Evolutionary conservation across 2,329 filamentous ascomycete species (phyloP), one percentile per base, ranked within the genome.

Genomic region (Endothia cerciana): DNA sequence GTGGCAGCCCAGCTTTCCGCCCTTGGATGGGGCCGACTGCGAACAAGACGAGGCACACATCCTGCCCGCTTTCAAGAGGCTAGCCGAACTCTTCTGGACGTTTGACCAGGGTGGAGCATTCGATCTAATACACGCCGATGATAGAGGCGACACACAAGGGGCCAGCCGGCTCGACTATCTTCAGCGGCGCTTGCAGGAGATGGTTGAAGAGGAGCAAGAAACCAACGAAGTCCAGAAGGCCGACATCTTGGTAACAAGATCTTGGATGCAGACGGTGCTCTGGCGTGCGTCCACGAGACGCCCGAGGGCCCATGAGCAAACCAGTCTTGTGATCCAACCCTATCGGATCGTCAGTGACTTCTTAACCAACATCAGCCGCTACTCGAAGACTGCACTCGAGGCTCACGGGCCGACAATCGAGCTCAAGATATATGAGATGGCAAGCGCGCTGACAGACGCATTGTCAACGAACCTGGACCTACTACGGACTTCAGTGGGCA

Each of bases 61-160:
- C 2, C 71, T 85, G 1, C 82, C 82, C 0, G 81, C 81, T 1
- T 85, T 85, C 62, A 74, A 80, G 17, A 82, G 83, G 65, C 74
- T 84, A 1, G 79, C 83, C 8, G 78, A 80, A 59, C 74, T 84
- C 0, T 84, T 84, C 66, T 82, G 81, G 75, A 77, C 80, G 1
- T 83, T 85, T 57, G 82, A 84, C 53, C 78, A 82, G 57, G 82
- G 81, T 0, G 78, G 80, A 0, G 80, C 81, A 51, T 83, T 84
- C 41, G 79, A 83, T 57, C 75, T 83, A 2, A 74, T 84, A 3
- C 76, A 78, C 41, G 73, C 75, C 7, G 76, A 76, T 15, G 73
- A 75, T 1, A 74, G 77, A 47, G 63, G 74, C 2, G 72, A 72
- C n/a, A 72, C 55, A 45, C 60, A 69, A 43, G 63, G 22, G 56